Evolutionary conservation across 805 yeast genomes (phyloP), one percentile per base, ranked within the genome.

Genomic region (Zygoascus flipseniorum): DNA sequence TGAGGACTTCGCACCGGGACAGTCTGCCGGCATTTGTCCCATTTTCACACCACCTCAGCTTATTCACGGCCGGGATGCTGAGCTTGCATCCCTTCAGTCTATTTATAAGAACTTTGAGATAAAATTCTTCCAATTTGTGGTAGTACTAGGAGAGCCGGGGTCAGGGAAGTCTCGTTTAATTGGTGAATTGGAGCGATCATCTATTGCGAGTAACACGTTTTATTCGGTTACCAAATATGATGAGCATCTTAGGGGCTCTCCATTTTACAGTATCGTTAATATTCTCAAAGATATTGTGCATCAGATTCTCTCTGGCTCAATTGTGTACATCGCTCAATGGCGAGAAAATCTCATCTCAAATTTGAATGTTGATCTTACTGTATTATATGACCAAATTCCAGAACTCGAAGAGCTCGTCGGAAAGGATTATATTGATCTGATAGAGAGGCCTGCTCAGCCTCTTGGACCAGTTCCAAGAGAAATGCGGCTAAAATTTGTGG

Each of bases 91-190:
- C 13, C 55, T 72, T 19, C 63, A 63, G 13, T 54, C 62, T 1
- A 46, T 53, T 11, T 62, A 65, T 50, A 55, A 60, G 16, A 47
- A 50, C 6, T 51, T 51, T n/a, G 54, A 56, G 3, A 58, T 54
- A 8, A 1, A 77, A 76, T 59, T 66, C 78, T 48, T 50, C 8
- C 41, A 53, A 44, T 56, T 46, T 47, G 72, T 88, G 47, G 50
- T 68, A 1, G 45, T 69, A 1, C 71, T 75, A 53, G 99, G 99
- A 0, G 79, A 82, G 0, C 64, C 74, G 0, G 95, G 96, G 0
- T 73, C 79, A 9, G 95, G 97, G 1, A 92, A 92, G 65, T 83
- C 93, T 0, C 63, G 74, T 5, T 54, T 77, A 8, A 60, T 78
- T 5, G 64, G 65, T 31, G 77, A 74, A 31, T 55, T 77, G 45